A percentile compares a stretch with the other conserved stretches of the same genome.
These are phyloP conservation scores for Tremella yokohamensis DNA, from an alignment of 768 basidiomycete genomes.

Conservation along the genomic window DNA sequence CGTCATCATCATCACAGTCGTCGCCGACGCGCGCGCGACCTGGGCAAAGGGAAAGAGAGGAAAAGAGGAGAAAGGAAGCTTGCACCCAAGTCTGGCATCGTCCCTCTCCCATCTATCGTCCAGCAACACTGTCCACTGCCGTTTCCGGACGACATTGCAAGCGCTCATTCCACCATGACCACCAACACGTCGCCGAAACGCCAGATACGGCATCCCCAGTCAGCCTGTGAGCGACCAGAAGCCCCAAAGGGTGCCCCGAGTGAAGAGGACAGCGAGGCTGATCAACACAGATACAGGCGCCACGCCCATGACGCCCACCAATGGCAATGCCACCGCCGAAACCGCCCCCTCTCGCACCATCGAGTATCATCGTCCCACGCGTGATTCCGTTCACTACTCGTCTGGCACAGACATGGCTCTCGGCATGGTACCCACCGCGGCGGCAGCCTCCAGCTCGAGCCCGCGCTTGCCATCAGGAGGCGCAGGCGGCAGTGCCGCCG, in stretches of 20 bases:
- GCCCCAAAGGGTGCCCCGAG: too few species aligned
- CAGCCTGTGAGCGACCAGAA: constrained; percentile 34
- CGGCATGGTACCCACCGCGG: constrained; percentile 40
- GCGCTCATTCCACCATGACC: neutral
- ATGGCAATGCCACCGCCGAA: constrained; percentile 8
- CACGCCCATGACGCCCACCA: constrained; percentile 36
- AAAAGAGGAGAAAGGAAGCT: too few species aligned
- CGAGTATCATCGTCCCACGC: constrained; percentile 50
- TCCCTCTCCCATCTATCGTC: too few species aligned
- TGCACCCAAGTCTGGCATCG: too few species aligned
- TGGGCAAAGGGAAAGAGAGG: too few species aligned
- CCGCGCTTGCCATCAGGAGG: constrained; percentile 22
- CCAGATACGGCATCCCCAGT: constrained; percentile 50
- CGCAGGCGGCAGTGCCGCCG: neutral
- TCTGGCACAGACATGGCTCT: constrained; percentile 49
- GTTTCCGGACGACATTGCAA: too few species aligned
- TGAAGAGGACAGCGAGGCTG: too few species aligned
- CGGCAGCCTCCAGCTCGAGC: constrained; percentile 16
- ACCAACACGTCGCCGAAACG: constrained; percentile 41
- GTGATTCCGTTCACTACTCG: constrained; percentile 46
- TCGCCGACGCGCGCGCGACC: too few species aligned
- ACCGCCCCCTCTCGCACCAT: constrained; percentile 38
- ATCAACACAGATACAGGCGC: constrained; percentile 44
- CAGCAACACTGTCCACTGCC: too few species aligned
- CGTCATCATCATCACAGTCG: too few species aligned